A percentile compares a stretch with the other conserved stretches of the same genome.
These are phyloP conservation scores for Talaromyces trachyspermus DNA, from an alignment of 495 filamentous ascomycete species.

Conservation along the genomic window DNA sequence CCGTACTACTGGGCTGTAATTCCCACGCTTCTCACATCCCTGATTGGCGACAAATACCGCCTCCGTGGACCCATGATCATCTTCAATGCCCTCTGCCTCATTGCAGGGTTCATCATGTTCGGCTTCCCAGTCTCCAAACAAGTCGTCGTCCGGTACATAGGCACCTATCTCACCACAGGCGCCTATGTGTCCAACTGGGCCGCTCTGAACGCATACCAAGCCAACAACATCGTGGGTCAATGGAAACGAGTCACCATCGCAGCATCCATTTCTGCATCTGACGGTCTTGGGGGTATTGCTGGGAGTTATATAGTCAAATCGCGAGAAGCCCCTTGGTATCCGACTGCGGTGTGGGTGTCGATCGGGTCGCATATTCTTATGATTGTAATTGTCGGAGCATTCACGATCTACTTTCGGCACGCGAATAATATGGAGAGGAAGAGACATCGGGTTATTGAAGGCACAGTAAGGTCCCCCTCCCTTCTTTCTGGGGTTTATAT, in stretches of 20 bases:
- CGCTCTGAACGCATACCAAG: conserved; percentile 64
- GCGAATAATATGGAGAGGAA: conserved; percentile 46
- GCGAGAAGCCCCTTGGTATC: conserved; percentile 59
- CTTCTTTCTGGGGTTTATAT: background rate
- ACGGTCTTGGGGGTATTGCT: conserved; percentile 69
- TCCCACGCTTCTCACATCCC: conserved; percentile 62
- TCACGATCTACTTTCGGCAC: conserved; percentile 55
- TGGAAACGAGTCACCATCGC: conserved; percentile 72
- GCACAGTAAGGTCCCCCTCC: conserved; percentile 29
- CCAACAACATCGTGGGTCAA: conserved; percentile 63
- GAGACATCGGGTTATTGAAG: conserved; percentile 46
- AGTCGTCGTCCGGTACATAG: conserved; percentile 63
- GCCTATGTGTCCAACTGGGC: conserved; percentile 79
- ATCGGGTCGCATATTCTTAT: conserved; percentile 65
- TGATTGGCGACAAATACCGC: conserved; percentile 57
- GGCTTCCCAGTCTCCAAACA: conserved; percentile 53
- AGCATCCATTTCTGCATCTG: conserved; percentile 60
- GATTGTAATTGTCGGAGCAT: conserved; percentile 50
- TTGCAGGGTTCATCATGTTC: conserved; percentile 66
- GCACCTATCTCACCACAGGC: conserved; percentile 67
- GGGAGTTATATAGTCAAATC: conserved; percentile 67
- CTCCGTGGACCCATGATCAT: conserved; percentile 61
- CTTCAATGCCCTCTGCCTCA: conserved; percentile 68
- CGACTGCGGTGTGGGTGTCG: conserved; percentile 65
- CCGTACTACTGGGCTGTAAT: conserved; percentile 72